Evolutionary conservation across 768 basidiomycete species (phyloP).

Genomic region (Suillus subluteus): DNA sequence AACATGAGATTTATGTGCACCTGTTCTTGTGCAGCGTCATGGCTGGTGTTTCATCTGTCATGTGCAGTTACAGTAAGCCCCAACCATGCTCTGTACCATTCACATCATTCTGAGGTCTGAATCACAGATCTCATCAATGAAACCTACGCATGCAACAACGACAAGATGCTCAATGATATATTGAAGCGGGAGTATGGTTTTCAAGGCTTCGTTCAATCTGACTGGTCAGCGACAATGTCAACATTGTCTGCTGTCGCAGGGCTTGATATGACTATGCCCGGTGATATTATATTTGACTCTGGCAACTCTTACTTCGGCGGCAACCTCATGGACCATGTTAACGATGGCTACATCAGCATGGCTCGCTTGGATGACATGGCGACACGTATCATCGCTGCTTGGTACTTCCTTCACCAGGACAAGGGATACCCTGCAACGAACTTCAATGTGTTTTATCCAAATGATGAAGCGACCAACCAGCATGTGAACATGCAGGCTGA

Average conservation of each 20-base stretch:
- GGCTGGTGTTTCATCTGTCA: conserved; percentile 73
- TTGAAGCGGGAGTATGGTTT: conserved; percentile 78
- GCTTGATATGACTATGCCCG: conserved; percentile 79
- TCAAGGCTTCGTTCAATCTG: conserved; percentile 78
- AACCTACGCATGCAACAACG: conserved; percentile 77
- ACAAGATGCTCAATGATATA: conserved; percentile 71
- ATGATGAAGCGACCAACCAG: conserved; percentile 56
- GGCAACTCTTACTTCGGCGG: conserved; percentile 60
- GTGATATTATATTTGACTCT: conserved; percentile 53
- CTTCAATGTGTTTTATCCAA: conserved; percentile 69
- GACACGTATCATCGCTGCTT: conserved; percentile 72
- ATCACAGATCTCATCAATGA: conserved; percentile 63
- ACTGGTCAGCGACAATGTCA: conserved; percentile 69
- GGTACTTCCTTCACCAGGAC: conserved; percentile 65
- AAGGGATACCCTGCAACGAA: conserved; percentile 64
- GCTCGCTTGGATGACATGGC: conserved; percentile 81
- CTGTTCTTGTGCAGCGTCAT: conserved; percentile 72
- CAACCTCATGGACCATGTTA: conserved; percentile 68
- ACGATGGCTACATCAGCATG: conserved; percentile 71
- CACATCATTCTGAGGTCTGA: conserved; percentile 11
- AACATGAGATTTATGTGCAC: conserved; percentile 74
- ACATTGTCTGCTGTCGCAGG: conserved; percentile 66
- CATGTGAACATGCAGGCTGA: conserved; percentile 72
- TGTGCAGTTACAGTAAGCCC: conserved; percentile 74
- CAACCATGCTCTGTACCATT: not conserved